Evolutionary conservation across 2,329 filamentous ascomycete genomes (phyloP), one percentile per base, ranked within the genome.

Genomic region (Rhynchosporium secalis): DNA sequence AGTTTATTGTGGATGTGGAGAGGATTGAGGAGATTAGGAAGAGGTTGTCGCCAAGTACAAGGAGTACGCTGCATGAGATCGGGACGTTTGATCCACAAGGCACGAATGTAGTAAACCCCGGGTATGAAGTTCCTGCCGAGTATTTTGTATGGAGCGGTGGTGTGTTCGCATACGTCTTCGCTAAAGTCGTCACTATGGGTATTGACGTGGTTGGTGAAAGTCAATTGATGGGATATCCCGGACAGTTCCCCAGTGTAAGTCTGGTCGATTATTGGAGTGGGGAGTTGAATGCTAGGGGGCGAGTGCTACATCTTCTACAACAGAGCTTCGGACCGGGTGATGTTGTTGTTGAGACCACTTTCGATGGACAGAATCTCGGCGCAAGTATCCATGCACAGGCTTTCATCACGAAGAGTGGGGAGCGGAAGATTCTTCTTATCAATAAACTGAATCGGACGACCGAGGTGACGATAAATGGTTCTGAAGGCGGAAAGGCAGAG

Each of bases 141-240:
- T 60, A 60, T 33, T 60, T 51, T 29, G 57, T 60, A 3, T 60
- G 57, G 57, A 60, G 57, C 15, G 57, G 57, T n/a, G 57, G 57
- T 12, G 47, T 60, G 12, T 60, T 51, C 40, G 57, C 57, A 9
- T 60, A 60, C 33, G 47, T 60, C 38, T 60, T 60, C 38, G 47
- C 33, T 7, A 36, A 45, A 15, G 47, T 60, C 9, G 46, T 45
- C 1, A 33, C 20, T 2, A 52, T 60, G 47, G 48, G 57, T 26
- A 52, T 60, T 54, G 57, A 60, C 46, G 57, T 60, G 7, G 41
- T 52, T 2, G 57, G 57, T 3, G 57, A 60, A 26, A 60, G 57
- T 15, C 57, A 60, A 26, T 26, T 60, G 5, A 28, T 60, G 15
- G 57, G 57, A 4, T 60, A 60, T 60, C 57, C 57, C 1, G 57